phyloP scores from a whole-genome alignment of 768 basidiomycete genomes.

The Gymnopilus dilepis region DNA sequence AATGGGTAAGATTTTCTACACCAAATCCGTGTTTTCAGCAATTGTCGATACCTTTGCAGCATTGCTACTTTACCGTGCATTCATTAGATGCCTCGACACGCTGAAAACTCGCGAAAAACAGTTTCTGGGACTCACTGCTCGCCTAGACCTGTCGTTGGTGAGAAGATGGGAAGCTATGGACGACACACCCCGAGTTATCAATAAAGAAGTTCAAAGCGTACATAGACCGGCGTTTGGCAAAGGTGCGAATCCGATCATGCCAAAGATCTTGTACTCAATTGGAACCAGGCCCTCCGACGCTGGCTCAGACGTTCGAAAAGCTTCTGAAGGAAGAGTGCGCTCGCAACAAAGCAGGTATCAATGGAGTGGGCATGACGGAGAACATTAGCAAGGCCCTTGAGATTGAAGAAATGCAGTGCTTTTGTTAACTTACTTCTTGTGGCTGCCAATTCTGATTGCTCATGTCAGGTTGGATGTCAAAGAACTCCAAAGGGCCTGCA shows the following conservation, averaged over 20 bases:
- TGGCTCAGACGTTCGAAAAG: constrained; percentile 3
- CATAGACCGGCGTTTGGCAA: background rate
- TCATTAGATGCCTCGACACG: background rate
- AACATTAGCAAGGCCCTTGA: constrained; percentile 21
- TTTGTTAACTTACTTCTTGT: no score
- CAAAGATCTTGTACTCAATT: background rate
- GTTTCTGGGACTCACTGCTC: background rate
- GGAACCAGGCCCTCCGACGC: background rate
- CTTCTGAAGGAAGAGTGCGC: constrained; percentile 11
- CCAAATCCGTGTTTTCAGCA: background rate
- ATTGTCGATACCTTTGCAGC: background rate
- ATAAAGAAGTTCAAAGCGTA: background rate
- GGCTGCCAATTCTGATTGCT: no score
- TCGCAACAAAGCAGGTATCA: constrained; percentile 1
- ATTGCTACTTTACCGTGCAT: background rate
- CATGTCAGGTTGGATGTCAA: no score
- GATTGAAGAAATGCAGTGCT: constrained; percentile 24
- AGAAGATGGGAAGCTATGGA: background rate
- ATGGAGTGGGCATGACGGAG: constrained; percentile 10
- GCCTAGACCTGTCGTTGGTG: background rate
- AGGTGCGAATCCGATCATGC: background rate
- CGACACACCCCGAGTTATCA: background rate
- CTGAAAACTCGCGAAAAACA: background rate
- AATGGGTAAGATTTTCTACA: constrained; percentile 8
- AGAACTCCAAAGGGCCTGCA: no score